Conservation (phyloP, 805 yeast species). For the Clavispora carvajalis region DNA sequence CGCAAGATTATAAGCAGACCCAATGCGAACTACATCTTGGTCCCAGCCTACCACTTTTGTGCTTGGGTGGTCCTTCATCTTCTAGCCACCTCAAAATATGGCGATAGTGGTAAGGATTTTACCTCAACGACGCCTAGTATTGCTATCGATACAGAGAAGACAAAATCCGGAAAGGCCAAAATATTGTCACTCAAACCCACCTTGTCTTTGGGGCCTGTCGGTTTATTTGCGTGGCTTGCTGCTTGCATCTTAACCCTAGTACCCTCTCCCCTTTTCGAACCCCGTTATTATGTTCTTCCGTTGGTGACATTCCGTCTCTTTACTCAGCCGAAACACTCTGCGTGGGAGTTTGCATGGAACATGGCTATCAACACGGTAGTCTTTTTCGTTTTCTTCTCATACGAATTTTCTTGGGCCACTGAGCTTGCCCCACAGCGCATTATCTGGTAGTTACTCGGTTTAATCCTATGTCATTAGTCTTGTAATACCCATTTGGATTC, state of each 20-base stretch:
- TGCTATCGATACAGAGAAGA: too few species aligned
- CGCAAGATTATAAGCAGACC: constrained; percentile 52
- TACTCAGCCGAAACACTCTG: constrained; percentile 32
- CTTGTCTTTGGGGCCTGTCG: constrained; percentile 21
- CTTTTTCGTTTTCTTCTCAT: constrained; percentile 49
- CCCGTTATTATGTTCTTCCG: constrained; percentile 86
- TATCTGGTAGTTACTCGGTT: constrained; percentile 92
- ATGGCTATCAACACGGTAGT: constrained; percentile 49
- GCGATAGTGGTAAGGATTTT: too few species aligned
- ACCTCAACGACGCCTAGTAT: too few species aligned
- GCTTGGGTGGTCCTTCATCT: constrained; percentile 24
- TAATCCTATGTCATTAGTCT: too few species aligned
- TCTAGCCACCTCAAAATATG: not conserved
- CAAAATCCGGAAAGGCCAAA: too few species aligned
- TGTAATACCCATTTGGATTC: too few species aligned
- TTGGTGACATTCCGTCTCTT: constrained; percentile 68
- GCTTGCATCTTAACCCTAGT: constrained; percentile 60
- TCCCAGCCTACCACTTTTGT: constrained; percentile 70
- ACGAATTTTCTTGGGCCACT: constrained; percentile 64
- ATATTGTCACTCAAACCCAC: too few species aligned
- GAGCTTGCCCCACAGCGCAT: constrained; percentile 69
- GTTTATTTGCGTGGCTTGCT: constrained; percentile 46
- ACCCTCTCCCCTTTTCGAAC: constrained; percentile 92
- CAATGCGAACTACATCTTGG: constrained; percentile 42
- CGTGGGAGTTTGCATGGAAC: constrained; percentile 60